Base-by-base conservation (phyloP, 306 rosid genomes). In the Senna siamea region DNA sequence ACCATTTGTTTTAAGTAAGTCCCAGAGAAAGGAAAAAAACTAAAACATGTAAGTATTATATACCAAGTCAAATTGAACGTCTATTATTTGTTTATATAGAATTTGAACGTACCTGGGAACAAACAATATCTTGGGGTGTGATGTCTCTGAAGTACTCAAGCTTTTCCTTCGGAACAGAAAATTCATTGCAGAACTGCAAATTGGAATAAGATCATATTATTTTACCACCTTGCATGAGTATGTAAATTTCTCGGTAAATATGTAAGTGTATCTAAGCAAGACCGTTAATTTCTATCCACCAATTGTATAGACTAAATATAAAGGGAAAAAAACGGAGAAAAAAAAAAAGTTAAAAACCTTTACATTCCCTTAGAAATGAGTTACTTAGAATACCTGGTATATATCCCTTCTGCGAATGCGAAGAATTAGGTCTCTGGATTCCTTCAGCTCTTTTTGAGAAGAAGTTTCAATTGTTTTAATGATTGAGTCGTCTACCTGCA, bases 131-230 rank as follows among this genome's bases (percentile, higher is more conserved):
- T 84, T 87, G 90, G 57, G 97, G 82, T 30, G 92, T 93, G 81
- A 89, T 83, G 26, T 54, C 73, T 84, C 66, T 83, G 87, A 87
- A 90, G 77, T 87, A 72, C 30, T 81, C 88, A n/a, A 89, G 78
- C 56, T 37, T 76, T 46, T 89, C 97, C 87, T 87, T 93, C 19
- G 98, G 98, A 73, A 93, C 90, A 30, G 97, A 79, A 79, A 88
- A 93, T 78, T 89, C 98, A 78, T 93, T 93, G 80, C 96, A 90
- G 68, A 87, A 93, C 98, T 93, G 84, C 82, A 82, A 71, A 70
- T 75, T 58, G 35, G 59, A 64, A 63, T 62, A 66, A 70, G 22
- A 15, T 4, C 7, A 46, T 23, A 66, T n/a, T 65, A 18, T 18
- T 63, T 40, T 5, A 10, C 37, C 46, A 28, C 46, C 50, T 47